Conservation (phyloP, 768 basidiomycete species). For the Suillus ampliporus region DNA sequence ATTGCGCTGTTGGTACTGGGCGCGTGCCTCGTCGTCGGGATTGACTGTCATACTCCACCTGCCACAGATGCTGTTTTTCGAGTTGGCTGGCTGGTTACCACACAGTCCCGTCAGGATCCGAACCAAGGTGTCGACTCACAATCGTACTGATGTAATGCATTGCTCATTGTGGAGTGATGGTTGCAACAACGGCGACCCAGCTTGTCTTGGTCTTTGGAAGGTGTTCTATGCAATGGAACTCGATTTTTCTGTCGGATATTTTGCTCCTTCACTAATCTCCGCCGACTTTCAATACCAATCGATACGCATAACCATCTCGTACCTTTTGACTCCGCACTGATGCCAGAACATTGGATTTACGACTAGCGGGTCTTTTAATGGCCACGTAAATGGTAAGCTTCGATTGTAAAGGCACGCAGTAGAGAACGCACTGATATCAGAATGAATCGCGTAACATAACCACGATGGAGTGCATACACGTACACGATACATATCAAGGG, state of each 20-base stretch:
- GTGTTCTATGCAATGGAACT: not conserved
- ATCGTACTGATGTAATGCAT: not conserved
- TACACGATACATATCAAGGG: not conserved
- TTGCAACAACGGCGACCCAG: not conserved
- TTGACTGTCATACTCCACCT: not conserved
- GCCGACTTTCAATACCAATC: not conserved
- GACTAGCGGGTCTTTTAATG: not conserved
- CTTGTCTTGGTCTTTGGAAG: not conserved
- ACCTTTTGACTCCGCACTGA: not conserved
- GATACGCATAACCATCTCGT: not conserved
- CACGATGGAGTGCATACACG: not conserved
- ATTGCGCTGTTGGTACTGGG: not conserved
- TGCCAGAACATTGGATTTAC: not conserved
- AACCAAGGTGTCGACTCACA: not conserved
- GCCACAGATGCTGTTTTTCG: too few species aligned
- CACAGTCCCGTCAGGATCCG: too few species aligned
- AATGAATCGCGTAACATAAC: not conserved
- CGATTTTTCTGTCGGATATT: not conserved
- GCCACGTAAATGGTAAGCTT: not conserved
- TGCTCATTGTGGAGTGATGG: not conserved
- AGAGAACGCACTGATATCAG: not conserved
- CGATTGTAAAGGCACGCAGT: not conserved
- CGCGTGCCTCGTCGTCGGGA: not conserved
- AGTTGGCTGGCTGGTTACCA: too few species aligned
- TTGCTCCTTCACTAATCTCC: not conserved